Evolutionary conservation across 1,284 basidiomycete species (phyloP).

Genomic region (Marasmius oreades): DNA sequence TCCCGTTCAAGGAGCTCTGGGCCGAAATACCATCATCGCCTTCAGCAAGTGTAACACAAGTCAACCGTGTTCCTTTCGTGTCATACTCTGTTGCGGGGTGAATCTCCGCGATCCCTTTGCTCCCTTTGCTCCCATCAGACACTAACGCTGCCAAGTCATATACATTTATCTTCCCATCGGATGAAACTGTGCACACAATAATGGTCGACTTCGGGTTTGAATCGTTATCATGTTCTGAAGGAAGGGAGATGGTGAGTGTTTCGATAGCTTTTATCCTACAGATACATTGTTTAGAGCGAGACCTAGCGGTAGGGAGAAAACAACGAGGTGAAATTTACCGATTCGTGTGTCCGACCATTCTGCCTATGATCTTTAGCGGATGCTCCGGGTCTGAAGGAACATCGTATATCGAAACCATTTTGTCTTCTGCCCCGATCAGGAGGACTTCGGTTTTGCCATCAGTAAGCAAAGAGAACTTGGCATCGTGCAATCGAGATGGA

Average conservation of each 20-base stretch:
- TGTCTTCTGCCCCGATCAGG: slow-evolving; percentile 84
- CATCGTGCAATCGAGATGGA: slow-evolving; percentile 75
- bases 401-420: slow-evolving; percentile 73
- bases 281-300: neutral
- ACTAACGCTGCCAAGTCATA: slow-evolving; percentile 66
- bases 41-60: slow-evolving; percentile 73
- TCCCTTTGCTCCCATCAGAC: slow-evolving; percentile 5
- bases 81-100: slow-evolving; percentile 68
- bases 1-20: slow-evolving; percentile 31
- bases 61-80: slow-evolving; percentile 81
- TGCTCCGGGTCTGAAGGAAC: slow-evolving; percentile 39
- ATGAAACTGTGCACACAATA: slow-evolving; percentile 73
- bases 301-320: slow-evolving; percentile 3
- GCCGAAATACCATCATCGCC: slow-evolving; percentile 33
- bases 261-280: slow-evolving; percentile 71
- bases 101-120: slow-evolving; percentile 35
- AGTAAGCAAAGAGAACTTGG: slow-evolving; percentile 63
- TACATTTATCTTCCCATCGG: slow-evolving; percentile 80
- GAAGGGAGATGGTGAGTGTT: slow-evolving; percentile 54
- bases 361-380: slow-evolving; percentile 51
- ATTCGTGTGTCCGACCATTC: slow-evolving; percentile 70
- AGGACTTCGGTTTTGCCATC: slow-evolving; percentile 61
- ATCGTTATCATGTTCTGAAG: slow-evolving; percentile 24
- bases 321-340: slow-evolving; percentile 43
- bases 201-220: slow-evolving; percentile 44